Evolutionary conservation across 2,329 filamentous ascomycete species (phyloP).

Genomic region (Nothophaeocryptopus gaeumannii): DNA sequence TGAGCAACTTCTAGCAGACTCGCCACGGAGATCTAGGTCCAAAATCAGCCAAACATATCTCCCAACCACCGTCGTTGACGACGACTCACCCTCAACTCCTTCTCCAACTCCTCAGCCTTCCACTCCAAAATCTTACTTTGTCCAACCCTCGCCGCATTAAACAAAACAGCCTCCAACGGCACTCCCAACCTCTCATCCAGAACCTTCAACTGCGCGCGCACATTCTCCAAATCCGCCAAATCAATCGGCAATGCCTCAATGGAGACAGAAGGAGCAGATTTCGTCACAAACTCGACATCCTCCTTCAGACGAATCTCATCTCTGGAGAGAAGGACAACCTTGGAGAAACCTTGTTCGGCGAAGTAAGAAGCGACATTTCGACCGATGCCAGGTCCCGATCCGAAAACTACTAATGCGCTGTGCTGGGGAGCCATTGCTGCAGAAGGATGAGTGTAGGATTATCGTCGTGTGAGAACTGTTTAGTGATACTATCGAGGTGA

Average conservation of each 20-base stretch:
- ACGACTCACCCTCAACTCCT: constrained; percentile 46
- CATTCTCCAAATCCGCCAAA: constrained; percentile 39
- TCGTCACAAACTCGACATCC: constrained; percentile 24
- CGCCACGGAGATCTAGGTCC: constrained; percentile 42
- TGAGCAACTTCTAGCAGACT: constrained; percentile 47
- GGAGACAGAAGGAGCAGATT: constrained; percentile 15
- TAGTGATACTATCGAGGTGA: too few species aligned
- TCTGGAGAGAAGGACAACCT: constrained; percentile 27
- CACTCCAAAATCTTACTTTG: constrained; percentile 42
- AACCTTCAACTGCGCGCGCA: constrained; percentile 39
- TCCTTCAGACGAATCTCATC: constrained; percentile 23
- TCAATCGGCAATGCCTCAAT: constrained; percentile 45
- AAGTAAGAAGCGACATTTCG: constrained; percentile 29
- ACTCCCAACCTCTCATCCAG: constrained; percentile 39
- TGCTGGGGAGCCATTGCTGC: constrained; percentile 16
- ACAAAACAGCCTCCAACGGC: constrained; percentile 46
- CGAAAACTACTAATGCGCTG: constrained; percentile 29
- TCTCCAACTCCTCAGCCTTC: constrained; percentile 44
- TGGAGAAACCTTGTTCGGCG: constrained; percentile 27
- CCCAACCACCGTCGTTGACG: neutral
- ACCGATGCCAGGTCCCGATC: constrained; percentile 33
- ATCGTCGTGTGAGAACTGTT: too few species aligned
- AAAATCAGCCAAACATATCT: neutral
- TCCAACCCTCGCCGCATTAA: constrained; percentile 50
- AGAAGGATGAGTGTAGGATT: too few species aligned